A percentile compares a stretch with the other conserved stretches of the same genome.
Conservation (phyloP, 2,329 filamentous ascomycete species). For the Fusarium mexicanum region DNA sequence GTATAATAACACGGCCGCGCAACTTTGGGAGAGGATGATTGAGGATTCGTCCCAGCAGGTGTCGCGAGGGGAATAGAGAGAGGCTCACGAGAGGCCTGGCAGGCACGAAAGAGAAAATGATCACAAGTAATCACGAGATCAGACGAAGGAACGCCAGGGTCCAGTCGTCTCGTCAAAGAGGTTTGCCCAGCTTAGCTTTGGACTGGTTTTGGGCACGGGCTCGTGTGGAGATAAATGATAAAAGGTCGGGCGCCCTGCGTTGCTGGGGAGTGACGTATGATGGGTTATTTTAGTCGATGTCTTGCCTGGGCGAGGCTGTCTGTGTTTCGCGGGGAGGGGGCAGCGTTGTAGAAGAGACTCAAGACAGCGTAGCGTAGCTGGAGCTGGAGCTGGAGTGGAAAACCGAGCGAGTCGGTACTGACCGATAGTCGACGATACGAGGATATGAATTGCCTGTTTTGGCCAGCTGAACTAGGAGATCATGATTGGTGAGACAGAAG, state of each 20-base stretch:
- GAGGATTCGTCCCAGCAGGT: constrained; percentile 13
- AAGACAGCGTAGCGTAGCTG: neutral
- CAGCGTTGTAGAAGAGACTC: neutral
- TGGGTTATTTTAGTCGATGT: constrained; percentile 31
- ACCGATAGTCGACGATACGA: constrained; percentile 3
- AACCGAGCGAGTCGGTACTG: neutral
- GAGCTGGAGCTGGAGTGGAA: neutral
- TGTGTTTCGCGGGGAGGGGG: constrained; percentile 34
- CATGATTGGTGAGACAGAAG: constrained; percentile 23
- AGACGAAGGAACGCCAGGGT: constrained; percentile 27
- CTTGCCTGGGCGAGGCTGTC: constrained; percentile 32
- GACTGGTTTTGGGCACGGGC: constrained; percentile 21
- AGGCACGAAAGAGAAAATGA: constrained; percentile 15
- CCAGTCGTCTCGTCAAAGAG: constrained; percentile 21
- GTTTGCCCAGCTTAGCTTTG: constrained; percentile 19
- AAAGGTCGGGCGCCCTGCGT: constrained; percentile 26
- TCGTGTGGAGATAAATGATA: constrained; percentile 21
- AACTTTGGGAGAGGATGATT: constrained; percentile 3
- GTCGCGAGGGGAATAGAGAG: neutral
- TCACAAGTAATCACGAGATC: constrained; percentile 38
- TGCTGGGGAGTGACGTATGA: constrained; percentile 41
- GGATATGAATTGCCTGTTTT: constrained; percentile 12
- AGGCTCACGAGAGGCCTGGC: neutral
- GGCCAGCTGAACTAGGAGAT: constrained; percentile 14
- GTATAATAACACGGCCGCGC: neutral